A percentile compares a stretch with the other conserved stretches of the same genome.
Evolutionary conservation across 148 eudicot genomes (phyloP).

Genomic region (Amaranthus hypochondriacus): DNA sequence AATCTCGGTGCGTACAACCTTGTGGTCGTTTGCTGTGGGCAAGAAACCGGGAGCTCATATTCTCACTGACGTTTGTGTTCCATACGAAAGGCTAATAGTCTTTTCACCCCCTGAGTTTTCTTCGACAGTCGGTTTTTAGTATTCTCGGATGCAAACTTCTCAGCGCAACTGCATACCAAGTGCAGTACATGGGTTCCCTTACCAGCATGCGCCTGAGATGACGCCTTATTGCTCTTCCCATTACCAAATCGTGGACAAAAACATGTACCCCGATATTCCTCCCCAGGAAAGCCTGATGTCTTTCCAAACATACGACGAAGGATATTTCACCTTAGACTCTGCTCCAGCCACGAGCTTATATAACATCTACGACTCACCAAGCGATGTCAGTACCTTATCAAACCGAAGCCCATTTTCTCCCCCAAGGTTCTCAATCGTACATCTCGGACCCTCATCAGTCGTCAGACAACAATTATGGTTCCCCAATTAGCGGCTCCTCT

Average conservation of each 20-base stretch:
- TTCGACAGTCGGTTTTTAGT: background rate
- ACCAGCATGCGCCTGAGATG: constrained; percentile 37
- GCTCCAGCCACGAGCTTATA: constrained; percentile 37
- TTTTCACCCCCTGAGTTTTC: background rate
- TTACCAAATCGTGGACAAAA: constrained; percentile 41
- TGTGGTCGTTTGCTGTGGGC: background rate
- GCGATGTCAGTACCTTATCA: constrained; percentile 58
- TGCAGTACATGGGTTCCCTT: constrained; percentile 33
- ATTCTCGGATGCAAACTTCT: constrained; percentile 55
- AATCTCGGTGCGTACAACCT: background rate
- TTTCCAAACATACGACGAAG: constrained; percentile 39
- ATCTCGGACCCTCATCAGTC: constrained; percentile 55
- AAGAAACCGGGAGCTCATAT: background rate
- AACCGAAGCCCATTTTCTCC: constrained; percentile 20
- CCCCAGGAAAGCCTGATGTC: constrained; percentile 44
- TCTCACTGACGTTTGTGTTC: background rate
- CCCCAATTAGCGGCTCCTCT: constrained; percentile 67
- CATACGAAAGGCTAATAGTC: background rate
- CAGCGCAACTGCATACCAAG: constrained; percentile 38
- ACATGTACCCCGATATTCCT: constrained; percentile 26
- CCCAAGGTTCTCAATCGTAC: constrained; percentile 59
- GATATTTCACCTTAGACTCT: constrained; percentile 67
- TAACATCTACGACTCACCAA: constrained; percentile 46
- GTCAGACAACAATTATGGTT: constrained; percentile 58
- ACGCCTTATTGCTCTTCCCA: constrained; percentile 37